Evolutionary conservation across 2,329 filamentous ascomycete genomes (phyloP).

Genomic region (Hypoxylon sp.): DNA sequence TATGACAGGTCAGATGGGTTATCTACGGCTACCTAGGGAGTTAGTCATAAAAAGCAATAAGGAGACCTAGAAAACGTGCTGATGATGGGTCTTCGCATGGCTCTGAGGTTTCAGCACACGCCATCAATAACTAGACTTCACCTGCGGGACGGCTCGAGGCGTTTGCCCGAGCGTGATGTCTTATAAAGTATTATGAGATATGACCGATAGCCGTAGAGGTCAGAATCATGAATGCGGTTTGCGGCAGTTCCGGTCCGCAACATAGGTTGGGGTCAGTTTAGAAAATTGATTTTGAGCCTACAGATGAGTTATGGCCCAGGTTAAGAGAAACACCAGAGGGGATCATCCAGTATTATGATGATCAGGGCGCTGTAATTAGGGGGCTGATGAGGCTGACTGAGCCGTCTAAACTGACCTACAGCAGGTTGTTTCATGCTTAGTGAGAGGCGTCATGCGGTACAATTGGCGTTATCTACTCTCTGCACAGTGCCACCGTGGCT

Average conservation of each 20-base stretch:
- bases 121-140: background rate
- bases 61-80: slow-evolving; percentile 5
- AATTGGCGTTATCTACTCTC: background rate
- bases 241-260: slow-evolving; percentile 12
- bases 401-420: slow-evolving; percentile 6
- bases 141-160: slow-evolving; percentile 33
- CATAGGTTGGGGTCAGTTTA: background rate
- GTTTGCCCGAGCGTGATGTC: slow-evolving; percentile 22
- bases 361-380: background rate
- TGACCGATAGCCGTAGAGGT: background rate
- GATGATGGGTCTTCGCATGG: background rate
- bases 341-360: background rate
- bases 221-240: slow-evolving; percentile 16
- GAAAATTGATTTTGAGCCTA: background rate
- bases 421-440: slow-evolving; percentile 1
- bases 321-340: background rate
- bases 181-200: background rate
- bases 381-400: slow-evolving; percentile 17
- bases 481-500: slow-evolving; percentile 12
- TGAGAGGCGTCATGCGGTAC: background rate
- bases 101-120: background rate
- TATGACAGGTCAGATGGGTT: slow-evolving; percentile 30
- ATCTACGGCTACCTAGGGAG: background rate
- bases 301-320: background rate
- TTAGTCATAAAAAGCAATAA: background rate